These are phyloP conservation scores for Globisporangium lucens DNA, from an alignment of 352 stramenopile genomes.

Conservation along the genomic window DNA sequence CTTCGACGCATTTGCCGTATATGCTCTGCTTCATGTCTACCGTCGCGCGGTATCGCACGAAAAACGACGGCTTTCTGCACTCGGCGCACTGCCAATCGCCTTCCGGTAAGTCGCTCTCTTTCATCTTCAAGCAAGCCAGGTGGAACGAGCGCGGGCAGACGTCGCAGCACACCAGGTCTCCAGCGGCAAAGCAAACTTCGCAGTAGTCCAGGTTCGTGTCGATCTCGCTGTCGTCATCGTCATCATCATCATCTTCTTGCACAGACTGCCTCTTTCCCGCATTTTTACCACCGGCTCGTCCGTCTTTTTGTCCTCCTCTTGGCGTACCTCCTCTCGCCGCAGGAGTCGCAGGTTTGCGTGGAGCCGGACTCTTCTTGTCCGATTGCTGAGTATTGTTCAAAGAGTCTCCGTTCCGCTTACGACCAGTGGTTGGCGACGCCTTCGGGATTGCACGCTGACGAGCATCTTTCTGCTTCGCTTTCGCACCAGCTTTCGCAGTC, in stretches of 20 bases:
- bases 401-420: conserved; percentile 5
- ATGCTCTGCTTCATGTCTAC: conserved; percentile 54
- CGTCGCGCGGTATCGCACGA: conserved; percentile 40
- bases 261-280: conserved; percentile 10
- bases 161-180: conserved; percentile 90
- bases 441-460: conserved; percentile 1
- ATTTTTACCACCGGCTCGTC: neutral
- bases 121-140: conserved; percentile 74
- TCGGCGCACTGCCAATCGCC: conserved; percentile 82
- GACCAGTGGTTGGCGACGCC: conserved; percentile 5
- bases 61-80: conserved; percentile 72
- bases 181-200: conserved; percentile 74
- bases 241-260: conserved; percentile 18
- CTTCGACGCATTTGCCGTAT: conserved; percentile 60
- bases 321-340: neutral
- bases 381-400: neutral
- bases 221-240: conserved; percentile 51
- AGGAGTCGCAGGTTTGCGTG: conserved; percentile 5
- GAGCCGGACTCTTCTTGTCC: conserved; percentile 12
- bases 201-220: conserved; percentile 85
- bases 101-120: conserved; percentile 65
- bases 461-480: conserved; percentile 11
- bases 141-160: conserved; percentile 92
- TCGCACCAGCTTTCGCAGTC: conserved; percentile 19
- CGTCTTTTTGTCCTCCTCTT: neutral